Conservation (phyloP, 2,329 filamentous ascomycete species). For the Pyricularia pennisetigena region DNA sequence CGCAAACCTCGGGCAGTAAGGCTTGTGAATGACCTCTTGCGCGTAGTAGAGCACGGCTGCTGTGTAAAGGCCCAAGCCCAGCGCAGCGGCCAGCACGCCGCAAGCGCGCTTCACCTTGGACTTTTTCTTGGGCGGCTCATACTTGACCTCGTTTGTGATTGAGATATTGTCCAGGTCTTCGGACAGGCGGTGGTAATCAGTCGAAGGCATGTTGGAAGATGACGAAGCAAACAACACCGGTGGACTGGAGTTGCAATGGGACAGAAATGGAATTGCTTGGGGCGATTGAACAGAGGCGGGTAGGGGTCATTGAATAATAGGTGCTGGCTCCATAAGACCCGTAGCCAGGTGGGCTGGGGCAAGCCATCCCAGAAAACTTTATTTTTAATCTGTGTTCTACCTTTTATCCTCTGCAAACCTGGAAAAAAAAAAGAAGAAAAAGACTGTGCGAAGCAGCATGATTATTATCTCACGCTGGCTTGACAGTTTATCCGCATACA, state of each 20-base stretch:
- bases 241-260: not conserved
- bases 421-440: too few relatives aligned
- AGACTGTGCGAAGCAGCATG: too few relatives aligned
- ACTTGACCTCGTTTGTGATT: not conserved
- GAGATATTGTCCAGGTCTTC: not conserved
- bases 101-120: not conserved
- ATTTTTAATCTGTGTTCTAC: not conserved
- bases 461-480: not conserved
- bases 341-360: not conserved
- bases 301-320: not conserved
- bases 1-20: not conserved
- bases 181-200: not conserved
- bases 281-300: not conserved
- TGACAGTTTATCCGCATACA: not conserved
- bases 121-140: not conserved
- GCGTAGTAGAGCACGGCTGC: not conserved
- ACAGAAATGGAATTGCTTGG: not conserved
- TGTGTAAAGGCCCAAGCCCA: not conserved
- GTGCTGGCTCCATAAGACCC: not conserved
- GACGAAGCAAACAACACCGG: too few relatives aligned
- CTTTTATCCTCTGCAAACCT: not conserved
- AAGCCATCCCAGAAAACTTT: not conserved
- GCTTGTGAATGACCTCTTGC: not conserved
- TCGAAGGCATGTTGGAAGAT: not conserved
- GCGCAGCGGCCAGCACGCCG: not conserved